Evolutionary conservation across 2,329 filamentous ascomycete genomes (phyloP), one percentile per base, ranked within the genome.

Genomic region (Penicillium sp.): DNA sequence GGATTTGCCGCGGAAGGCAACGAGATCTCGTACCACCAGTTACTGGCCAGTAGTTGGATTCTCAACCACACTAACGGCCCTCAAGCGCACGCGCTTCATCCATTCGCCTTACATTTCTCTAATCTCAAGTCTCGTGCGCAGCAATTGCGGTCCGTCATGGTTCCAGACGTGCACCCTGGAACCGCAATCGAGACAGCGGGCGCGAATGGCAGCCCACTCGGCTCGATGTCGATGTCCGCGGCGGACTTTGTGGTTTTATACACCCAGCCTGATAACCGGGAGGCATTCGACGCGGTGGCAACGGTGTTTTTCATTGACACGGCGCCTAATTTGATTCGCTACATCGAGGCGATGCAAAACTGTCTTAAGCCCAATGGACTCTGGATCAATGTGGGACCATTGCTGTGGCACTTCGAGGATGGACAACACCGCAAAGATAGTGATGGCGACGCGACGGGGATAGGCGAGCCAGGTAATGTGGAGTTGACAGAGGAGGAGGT

Each of bases 251-350:
- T 95, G 54, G 88, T 91, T n/a, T 74, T 92, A 1, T 99, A 99
- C 71, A 82, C 81, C 25, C 81, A 87, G 55, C 78, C 82, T 1
- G 81, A 83, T 0, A 84, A 89, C 64, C 73, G 76, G 8, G 81
- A 81, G 0, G 67, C 73, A 0, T 97, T 92, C 72, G 87, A 97
- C 67, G 92, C 88, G 1, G 90, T 97, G 2, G 86, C 90, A 0
- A 90, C 89, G 2, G 89, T 96, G 11, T 99, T 97, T 77, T 99
- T 99, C 77, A 88, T 99, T 55, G 95, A 99, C 72, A 99, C 94
- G 1, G 94, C 94, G 2, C 92, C 93, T 1, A 97, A 99, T 70
- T 72, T 97, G 29, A 88, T 97, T 51, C 85, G 89, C 2, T 99
- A 99, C 69, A 84, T 99, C 31, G 87, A 96, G 69, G 87, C 92